Evolutionary conservation across 2,329 filamentous ascomycete species (phyloP).

Genomic region (Malbranchea cinnamomea): DNA sequence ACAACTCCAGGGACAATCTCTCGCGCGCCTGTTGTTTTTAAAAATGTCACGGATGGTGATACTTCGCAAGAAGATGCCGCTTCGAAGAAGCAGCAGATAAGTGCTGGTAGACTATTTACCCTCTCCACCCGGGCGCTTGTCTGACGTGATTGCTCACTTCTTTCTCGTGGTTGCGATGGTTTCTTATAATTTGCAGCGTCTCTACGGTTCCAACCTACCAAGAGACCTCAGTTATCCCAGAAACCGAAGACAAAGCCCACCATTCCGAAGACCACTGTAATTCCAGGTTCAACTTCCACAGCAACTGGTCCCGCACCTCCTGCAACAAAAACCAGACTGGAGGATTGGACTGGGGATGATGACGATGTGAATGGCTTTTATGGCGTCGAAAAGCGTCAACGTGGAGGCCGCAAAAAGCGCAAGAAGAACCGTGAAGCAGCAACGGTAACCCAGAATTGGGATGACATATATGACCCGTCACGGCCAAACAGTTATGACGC

Average conservation of each 20-base stretch:
- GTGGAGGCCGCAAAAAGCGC: conserved; percentile 64
- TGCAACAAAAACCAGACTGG: conserved; percentile 51
- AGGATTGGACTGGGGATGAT: conserved; percentile 75
- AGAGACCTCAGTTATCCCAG: conserved; percentile 53
- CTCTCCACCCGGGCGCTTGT: conserved; percentile 16
- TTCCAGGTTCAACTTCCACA: too few relatives aligned
- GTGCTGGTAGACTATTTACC: conserved; percentile 42
- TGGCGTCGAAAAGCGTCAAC: conserved; percentile 50
- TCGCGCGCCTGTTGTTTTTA: conserved; percentile 59
- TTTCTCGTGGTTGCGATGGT: conserved; percentile 17
- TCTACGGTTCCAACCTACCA: conserved; percentile 75
- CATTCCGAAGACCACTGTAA: conserved; percentile 34
- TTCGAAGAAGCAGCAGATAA: conserved; percentile 50
- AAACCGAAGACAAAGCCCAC: conserved; percentile 48
- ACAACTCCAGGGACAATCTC: conserved; percentile 51
- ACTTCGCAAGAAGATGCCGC: conserved; percentile 30
- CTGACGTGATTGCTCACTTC: conserved; percentile 32
- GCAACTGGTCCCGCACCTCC: conserved; percentile 21
- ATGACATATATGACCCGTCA: conserved; percentile 76
- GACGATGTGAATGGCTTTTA: conserved; percentile 59
- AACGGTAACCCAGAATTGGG: conserved; percentile 55
- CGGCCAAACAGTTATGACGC: conserved; percentile 73
- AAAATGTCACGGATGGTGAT: conserved; percentile 37
- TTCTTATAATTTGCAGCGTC: conserved; percentile 34
- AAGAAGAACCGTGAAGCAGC: conserved; percentile 55